Base-by-base conservation (phyloP, 1,139 yeast species). In the Candida smagusa region DNA sequence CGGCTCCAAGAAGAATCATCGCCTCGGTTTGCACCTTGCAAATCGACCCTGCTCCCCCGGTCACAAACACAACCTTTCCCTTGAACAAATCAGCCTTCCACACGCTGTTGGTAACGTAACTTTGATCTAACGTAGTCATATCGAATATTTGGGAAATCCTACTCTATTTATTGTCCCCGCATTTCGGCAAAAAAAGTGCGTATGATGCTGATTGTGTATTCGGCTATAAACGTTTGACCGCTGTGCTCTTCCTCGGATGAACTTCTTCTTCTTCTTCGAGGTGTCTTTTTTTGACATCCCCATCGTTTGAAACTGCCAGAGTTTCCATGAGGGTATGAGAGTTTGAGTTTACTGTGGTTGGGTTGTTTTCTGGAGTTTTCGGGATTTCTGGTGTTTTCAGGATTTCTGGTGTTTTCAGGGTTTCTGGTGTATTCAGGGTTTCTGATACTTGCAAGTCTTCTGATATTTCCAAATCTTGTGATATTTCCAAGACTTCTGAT, bases 61-160 rank as follows among this genome's bases (percentile, higher is more conserved):
- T 56, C 39, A 55, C 60, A 39, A 57, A 56, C 19, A 47, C 58
- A 11, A 87, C 96, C 59, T 88, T 89, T 16, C 87, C 94, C 40
- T 77, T 68, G 63, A 88, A 88, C 28, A 88, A 49, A 46, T 77
- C 82, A 1, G 80, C 74, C 47, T 80, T 81, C 74, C 74, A 70
- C 22, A 52, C 47, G 8, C 67, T 51, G 21, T 50, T 46, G 7
- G 50, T 45, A 2, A 60, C 57, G 38, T 51, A 64, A 16, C 61
- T 44, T 47, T 53, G 56, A 40, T 61, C 63, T 44, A 62, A 59
- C 9, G 42, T 41, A 12, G 44, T 30, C 46, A 43, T 43, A 6
- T 31, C 30, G 9, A 24, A 22, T 16, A 16, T 16, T 16, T 16
- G 5, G 5, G 19, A 16, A 16, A 4, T 16, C 19, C 19, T 16